phyloP scores from a whole-genome alignment of 2,329 filamentous ascomycete species.

The Coniochaeta hoffmannii region DNA sequence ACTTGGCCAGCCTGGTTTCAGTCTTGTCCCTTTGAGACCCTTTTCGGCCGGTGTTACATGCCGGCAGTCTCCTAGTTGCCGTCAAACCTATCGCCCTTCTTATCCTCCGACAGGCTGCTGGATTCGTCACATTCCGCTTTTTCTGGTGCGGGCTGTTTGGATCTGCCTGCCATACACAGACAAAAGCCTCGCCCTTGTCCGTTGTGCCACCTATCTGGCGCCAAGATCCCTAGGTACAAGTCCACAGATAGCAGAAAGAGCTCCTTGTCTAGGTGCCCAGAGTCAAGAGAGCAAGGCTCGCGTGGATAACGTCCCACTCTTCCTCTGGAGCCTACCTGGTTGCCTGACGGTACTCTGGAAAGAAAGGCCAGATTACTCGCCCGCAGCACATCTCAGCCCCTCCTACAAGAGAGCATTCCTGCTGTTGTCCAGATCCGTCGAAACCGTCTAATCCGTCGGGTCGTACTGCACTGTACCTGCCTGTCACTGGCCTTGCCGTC shows the following conservation, averaged over 20 bases:
- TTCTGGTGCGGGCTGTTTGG: neutral
- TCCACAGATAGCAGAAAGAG: neutral
- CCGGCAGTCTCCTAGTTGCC: neutral
- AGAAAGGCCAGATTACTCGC: neutral
- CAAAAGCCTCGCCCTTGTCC: neutral
- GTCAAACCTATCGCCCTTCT: neutral
- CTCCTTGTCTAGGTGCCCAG: too few relatives aligned
- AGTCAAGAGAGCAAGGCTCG: neutral
- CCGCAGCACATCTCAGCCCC: neutral
- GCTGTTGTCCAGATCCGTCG: neutral
- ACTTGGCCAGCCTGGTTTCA: neutral
- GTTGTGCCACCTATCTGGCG: neutral
- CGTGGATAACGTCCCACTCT: neutral
- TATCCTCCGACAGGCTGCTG: neutral
- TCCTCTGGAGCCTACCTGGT: neutral
- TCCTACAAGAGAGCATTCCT: neutral
- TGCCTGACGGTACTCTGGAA: neutral
- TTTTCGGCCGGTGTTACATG: neutral
- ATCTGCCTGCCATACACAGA: neutral
- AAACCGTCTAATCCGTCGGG: neutral
- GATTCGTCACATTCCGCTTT: slow-evolving; percentile 1
- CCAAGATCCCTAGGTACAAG: neutral
- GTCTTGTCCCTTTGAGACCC: neutral
- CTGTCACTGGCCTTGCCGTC: neutral
- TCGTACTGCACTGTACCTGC: too few relatives aligned